Base-by-base conservation (phyloP, 1,284 basidiomycete species). In the Amylostereum areolatum region DNA sequence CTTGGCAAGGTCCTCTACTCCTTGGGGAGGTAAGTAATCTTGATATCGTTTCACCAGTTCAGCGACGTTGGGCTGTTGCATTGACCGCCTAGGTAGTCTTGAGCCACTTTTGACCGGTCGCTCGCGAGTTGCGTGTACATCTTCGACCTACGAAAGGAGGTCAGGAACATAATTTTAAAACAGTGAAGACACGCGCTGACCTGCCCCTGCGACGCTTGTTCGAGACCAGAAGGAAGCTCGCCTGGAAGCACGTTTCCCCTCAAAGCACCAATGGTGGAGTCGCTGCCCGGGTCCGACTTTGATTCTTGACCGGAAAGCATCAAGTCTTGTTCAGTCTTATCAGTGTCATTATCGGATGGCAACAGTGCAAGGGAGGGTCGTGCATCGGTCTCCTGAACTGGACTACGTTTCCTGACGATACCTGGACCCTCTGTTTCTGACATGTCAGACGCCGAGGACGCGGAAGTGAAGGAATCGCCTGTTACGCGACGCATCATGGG, bases 191-290 rank as follows among this genome's bases (percentile, higher is more conserved):
- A 18, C 18, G 18, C 18, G 18, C 18, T 18, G 18, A 18, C 18
- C 18, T 18, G 18, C 18, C 18, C 18, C 18, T 18, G 18, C 18
- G 18, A 18, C 18, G 18, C 18, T 18, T 18, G 18, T 18, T 18
- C 18, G 18, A 18, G 18, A 18, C 18, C 18, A 18, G 18, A 18
- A 18, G 18, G 18, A 18, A 18, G 18, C 18, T 18, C 18, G 18
- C 18, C 18, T 18, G 18, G 18, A 18, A 35, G 36, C 8, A 59
- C 58, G 29, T 72, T 72, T 27, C 73, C 72, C 52, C 73, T 73
- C 27, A 73, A 68, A 2, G 86, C 90, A n/a, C 85, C 90, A 49
- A 95, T 92, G 1, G 92, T 96, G 8, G 91, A 94, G 61, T 96
- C 92, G 61, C 88, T 93, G 41, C 92, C 92, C 3, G 75, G 72